Conservation (phyloP, 2,329 filamentous ascomycete species). For the Neonectria sp. region DNA sequence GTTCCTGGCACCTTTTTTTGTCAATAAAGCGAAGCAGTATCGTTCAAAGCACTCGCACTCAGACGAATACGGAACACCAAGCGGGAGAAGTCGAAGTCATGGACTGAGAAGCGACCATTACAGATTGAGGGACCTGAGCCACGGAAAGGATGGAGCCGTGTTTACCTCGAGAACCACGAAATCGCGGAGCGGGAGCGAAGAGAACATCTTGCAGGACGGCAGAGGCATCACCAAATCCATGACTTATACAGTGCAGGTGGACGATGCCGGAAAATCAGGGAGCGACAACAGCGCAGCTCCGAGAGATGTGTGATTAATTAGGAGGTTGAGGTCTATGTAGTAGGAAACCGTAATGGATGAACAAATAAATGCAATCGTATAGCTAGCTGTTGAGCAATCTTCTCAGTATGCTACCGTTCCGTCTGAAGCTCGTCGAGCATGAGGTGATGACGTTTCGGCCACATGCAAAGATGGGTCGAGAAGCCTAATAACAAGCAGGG, state of each 20-base stretch:
- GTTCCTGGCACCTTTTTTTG: constrained; percentile 60
- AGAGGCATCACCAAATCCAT: constrained; percentile 59
- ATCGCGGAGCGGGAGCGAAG: constrained; percentile 53
- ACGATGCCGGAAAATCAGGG: constrained; percentile 38
- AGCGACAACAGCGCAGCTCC: constrained; percentile 1
- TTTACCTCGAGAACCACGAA: constrained; percentile 47
- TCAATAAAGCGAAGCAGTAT: constrained; percentile 60
- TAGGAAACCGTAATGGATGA: too few species aligned
- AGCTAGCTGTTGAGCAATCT: too few species aligned
- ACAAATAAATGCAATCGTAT: too few species aligned
- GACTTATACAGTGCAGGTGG: constrained; percentile 58
- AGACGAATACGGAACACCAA: constrained; percentile 49
- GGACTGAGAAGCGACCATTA: constrained; percentile 52
- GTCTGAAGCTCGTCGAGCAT: too few species aligned
- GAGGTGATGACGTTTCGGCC: not conserved
- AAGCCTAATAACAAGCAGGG: not conserved
- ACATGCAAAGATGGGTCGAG: not conserved
- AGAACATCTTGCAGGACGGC: constrained; percentile 55
- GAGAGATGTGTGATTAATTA: too few species aligned
- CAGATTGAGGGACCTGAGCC: constrained; percentile 57
- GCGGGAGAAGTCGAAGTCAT: constrained; percentile 40
- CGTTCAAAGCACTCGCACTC: constrained; percentile 56
- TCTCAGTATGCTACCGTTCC: too few species aligned
- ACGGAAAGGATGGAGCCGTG: constrained; percentile 49
- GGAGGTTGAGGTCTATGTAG: too few species aligned